phyloP scores from a whole-genome alignment of 140 eudicot genomes.

The Stevia rebaudiana region DNA sequence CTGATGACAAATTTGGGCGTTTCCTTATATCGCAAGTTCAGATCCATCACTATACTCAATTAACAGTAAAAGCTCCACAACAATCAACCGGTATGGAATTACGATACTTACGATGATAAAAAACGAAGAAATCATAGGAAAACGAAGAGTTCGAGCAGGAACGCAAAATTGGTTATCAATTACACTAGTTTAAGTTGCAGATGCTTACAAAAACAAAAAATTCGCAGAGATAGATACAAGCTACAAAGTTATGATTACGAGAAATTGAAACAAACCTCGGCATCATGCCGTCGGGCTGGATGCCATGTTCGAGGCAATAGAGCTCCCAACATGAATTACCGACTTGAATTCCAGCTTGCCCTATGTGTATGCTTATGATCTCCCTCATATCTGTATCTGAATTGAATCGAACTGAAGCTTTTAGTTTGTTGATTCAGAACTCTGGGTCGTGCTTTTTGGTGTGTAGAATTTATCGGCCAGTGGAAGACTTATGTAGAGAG shows the following conservation, averaged over 20 bases:
- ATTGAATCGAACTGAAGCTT: neutral
- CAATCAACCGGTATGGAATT: neutral
- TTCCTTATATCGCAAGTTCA: neutral
- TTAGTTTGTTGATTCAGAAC: conserved; percentile 4
- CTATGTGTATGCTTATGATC: conserved; percentile 83
- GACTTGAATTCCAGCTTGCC: conserved; percentile 91
- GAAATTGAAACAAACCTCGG: conserved; percentile 46
- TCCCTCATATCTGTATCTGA: conserved; percentile 53
- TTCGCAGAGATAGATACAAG: neutral
- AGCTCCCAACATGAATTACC: conserved; percentile 94
- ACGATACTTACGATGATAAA: neutral
- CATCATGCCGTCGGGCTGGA: conserved; percentile 91
- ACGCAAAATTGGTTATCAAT: neutral
- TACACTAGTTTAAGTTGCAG: neutral
- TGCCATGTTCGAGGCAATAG: conserved; percentile 86
- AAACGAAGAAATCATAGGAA: neutral
- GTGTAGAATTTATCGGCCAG: neutral
- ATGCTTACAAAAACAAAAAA: conserved; percentile 1
- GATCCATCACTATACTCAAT: neutral
- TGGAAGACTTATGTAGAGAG: conserved; percentile 13
- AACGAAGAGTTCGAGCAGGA: neutral
- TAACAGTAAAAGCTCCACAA: neutral
- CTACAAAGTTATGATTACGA: neutral
- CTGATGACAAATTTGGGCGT: neutral
- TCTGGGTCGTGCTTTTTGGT: conserved; percentile 8